These are phyloP conservation scores for Huntiella bhutanensis DNA, from an alignment of 2,329 filamentous ascomycete species.

Conservation along the genomic window DNA sequence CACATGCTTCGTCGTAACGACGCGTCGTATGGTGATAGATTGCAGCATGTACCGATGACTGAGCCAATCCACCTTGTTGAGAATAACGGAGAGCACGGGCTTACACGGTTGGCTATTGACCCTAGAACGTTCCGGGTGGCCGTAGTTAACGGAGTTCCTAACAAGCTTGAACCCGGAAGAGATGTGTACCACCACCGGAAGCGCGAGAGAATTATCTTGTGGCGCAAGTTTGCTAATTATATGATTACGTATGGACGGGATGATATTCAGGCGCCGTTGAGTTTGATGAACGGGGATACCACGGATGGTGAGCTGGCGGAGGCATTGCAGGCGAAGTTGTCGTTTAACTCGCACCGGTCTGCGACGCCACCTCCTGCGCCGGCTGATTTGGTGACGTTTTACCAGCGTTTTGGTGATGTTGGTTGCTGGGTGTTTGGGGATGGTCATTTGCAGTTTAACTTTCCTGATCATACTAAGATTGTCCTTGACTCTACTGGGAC, in stretches of 20 bases:
- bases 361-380: constrained; percentile 16
- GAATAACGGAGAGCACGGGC: constrained; percentile 44
- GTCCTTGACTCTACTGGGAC: constrained; percentile 57
- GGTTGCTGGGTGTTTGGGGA: constrained; percentile 68
- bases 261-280: constrained; percentile 27
- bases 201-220: constrained; percentile 44
- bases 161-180: constrained; percentile 41
- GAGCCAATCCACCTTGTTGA: constrained; percentile 54
- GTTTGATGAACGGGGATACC: not conserved
- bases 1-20: constrained; percentile 47
- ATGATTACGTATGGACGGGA: constrained; percentile 59
- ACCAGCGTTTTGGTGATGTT: constrained; percentile 63
- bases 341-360: constrained; percentile 1
- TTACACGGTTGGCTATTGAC: constrained; percentile 43
- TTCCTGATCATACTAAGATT: constrained; percentile 74
- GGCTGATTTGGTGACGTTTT: constrained; percentile 53
- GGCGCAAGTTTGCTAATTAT: constrained; percentile 59
- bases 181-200: constrained; percentile 47
- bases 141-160: constrained; percentile 38
- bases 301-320: constrained; percentile 8
- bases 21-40: constrained; percentile 32
- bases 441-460: constrained; percentile 67
- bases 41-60: constrained; percentile 45
- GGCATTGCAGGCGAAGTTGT: constrained; percentile 6
- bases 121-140: constrained; percentile 40